Evolutionary conservation across 129 eudicot species (phyloP).

Genomic region (Arctium lappa): DNA sequence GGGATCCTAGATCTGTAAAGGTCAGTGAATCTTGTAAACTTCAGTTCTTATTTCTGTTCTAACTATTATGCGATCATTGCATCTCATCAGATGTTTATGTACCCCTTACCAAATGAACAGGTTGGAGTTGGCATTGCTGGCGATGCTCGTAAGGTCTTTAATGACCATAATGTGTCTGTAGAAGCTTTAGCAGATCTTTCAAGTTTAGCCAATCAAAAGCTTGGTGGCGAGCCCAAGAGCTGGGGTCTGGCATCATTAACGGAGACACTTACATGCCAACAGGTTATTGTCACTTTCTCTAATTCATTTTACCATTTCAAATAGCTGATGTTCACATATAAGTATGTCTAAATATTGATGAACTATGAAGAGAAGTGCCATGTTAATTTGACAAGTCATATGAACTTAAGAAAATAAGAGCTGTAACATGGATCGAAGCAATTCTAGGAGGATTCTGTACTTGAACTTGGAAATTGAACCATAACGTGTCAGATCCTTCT

Average conservation of each 20-base stretch:
- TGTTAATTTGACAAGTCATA: background rate
- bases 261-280: constrained; percentile 61
- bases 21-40: constrained; percentile 22
- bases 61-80: background rate
- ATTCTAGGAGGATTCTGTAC: too few species aligned
- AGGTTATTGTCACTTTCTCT: constrained; percentile 32
- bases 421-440: background rate
- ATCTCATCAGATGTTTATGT: background rate
- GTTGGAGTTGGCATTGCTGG: constrained; percentile 71
- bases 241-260: constrained; percentile 68
- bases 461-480: too few species aligned
- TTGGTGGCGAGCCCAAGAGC: constrained; percentile 52
- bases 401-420: background rate
- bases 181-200: constrained; percentile 62
- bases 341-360: background rate
- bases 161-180: constrained; percentile 61
- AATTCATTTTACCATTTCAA: background rate
- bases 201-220: constrained; percentile 64
- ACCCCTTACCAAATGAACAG: constrained; percentile 29
- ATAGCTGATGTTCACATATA: background rate
- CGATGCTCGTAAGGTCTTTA: constrained; percentile 67
- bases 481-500: too few species aligned
- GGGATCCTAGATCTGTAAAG: constrained; percentile 58
- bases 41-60: background rate
- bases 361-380: background rate